A percentile compares a stretch with the other conserved stretches of the same genome.
Evolutionary conservation across 179 eudicot genomes (phyloP).

Genomic region (Beta macrorhiza): DNA sequence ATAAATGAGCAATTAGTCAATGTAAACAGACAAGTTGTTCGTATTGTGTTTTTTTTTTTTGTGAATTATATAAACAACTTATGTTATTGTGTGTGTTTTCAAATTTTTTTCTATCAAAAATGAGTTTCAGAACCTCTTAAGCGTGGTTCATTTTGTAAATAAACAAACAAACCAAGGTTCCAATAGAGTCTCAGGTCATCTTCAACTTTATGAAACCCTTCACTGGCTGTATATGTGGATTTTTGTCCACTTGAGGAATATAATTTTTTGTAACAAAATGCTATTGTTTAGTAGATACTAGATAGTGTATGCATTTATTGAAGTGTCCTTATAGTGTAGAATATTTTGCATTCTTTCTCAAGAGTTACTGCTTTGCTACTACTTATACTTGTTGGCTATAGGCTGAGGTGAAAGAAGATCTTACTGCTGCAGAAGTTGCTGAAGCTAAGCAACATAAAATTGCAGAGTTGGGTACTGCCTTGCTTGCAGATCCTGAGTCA

Average conservation of each 20-base stretch:
- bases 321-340: background rate
- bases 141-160: too few relatives aligned
- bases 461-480: constrained; percentile 82
- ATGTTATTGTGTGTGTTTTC: too few relatives aligned
- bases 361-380: background rate
- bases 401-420: constrained; percentile 85
- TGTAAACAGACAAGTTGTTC: too few relatives aligned
- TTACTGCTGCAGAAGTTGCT: constrained; percentile 61
- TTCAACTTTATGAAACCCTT: too few relatives aligned
- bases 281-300: background rate
- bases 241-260: background rate
- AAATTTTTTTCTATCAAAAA: too few relatives aligned
- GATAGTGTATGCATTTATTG: background rate
- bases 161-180: too few relatives aligned
- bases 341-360: background rate
- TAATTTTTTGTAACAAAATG: background rate
- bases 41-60: too few relatives aligned
- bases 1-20: too few relatives aligned
- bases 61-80: too few relatives aligned
- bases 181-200: too few relatives aligned
- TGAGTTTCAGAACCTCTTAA: too few relatives aligned
- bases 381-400: constrained; percentile 31
- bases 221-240: background rate
- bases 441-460: constrained; percentile 62
- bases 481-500: constrained; percentile 79